These are phyloP conservation scores for Phytopythium helicoides DNA, from an alignment of 352 stramenopile genomes.

Conservation along the genomic window DNA sequence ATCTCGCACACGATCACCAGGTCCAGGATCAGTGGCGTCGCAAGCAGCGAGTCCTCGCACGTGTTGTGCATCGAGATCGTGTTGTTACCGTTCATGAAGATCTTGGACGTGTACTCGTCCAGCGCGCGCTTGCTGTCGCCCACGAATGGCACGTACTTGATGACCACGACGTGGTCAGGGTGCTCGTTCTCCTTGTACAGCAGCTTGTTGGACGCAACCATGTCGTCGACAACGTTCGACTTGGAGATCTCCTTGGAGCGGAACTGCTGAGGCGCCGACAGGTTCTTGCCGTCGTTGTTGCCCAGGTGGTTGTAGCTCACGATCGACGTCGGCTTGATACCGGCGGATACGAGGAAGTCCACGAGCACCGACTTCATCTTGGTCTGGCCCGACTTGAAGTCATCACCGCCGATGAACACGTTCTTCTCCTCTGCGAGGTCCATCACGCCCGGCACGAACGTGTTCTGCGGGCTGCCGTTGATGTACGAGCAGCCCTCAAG, in stretches of 20 bases:
- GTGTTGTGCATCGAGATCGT: conserved; percentile 99
- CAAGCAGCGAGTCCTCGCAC: conserved; percentile 98
- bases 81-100: conserved; percentile 99
- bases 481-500: conserved; percentile 99
- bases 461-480: conserved; percentile 98
- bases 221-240: conserved; percentile 99
- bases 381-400: too few relatives aligned
- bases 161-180: conserved; percentile 99
- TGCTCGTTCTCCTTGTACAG: conserved; percentile 98
- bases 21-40: conserved; percentile 98
- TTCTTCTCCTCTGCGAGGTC: conserved; percentile 98
- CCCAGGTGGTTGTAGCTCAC: conserved; percentile 99
- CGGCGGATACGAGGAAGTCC: conserved; percentile 89
- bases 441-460: conserved; percentile 99
- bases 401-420: conserved; percentile 95
- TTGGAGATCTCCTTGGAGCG: conserved; percentile 99
- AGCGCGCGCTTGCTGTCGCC: conserved; percentile 99
- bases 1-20: conserved; percentile 98
- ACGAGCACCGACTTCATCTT: conserved; percentile 32
- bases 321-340: conserved; percentile 99
- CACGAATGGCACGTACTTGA: conserved; percentile 99
- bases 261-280: conserved; percentile 98
- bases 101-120: conserved; percentile 99
- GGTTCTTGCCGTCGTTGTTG: conserved; percentile 99
- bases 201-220: conserved; percentile 97